Conservation (phyloP, 2,329 filamentous ascomycete species). For the Beauveria sp. region DNA sequence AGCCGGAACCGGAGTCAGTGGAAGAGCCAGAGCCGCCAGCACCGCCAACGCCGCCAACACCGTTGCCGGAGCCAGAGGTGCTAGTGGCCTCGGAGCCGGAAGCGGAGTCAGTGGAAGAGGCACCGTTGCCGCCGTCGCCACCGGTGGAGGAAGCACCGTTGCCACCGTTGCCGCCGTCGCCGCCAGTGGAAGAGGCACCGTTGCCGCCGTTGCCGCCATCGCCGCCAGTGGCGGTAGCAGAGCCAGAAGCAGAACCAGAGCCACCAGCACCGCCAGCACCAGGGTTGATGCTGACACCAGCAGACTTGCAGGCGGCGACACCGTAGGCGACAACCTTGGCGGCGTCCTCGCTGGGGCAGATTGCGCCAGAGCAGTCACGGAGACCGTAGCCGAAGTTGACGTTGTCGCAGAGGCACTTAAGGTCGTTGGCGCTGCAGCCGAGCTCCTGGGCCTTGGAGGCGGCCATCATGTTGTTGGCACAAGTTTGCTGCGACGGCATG, state of each 20-base stretch:
- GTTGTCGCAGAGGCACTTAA: conserved; percentile 40
- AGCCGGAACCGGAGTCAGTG: conserved; percentile 13
- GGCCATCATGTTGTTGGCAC: conserved; percentile 42
- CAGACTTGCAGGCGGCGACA: conserved; percentile 30
- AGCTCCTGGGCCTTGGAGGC: conserved; percentile 34
- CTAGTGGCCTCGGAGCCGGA: conserved; percentile 12
- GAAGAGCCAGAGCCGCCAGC: conserved; percentile 1
- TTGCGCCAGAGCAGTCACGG: conserved; percentile 41
- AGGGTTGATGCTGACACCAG: conserved; percentile 15
- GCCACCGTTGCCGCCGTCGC: conserved; percentile 17
- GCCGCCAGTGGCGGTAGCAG: conserved; percentile 5
- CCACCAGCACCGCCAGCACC: no score
- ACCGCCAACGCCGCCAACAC: neutral
- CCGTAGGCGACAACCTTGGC: conserved; percentile 31
- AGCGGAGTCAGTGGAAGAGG: conserved; percentile 16
- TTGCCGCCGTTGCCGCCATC: neutral
- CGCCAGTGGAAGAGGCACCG: conserved; percentile 16
- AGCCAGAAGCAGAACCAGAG: neutral
- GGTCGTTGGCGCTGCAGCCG: conserved; percentile 35
- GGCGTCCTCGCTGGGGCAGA: conserved; percentile 31
- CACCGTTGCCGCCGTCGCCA: conserved; percentile 16
- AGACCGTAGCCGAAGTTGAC: conserved; percentile 41
- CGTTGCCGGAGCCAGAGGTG: neutral
- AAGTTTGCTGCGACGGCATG: conserved; percentile 33
- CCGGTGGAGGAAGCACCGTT: conserved; percentile 14